Percentiles rank a stretch among this genome's conserved stretches.
Conservation (phyloP, 257 asterid species). For the Knoxia roxburghii region DNA sequence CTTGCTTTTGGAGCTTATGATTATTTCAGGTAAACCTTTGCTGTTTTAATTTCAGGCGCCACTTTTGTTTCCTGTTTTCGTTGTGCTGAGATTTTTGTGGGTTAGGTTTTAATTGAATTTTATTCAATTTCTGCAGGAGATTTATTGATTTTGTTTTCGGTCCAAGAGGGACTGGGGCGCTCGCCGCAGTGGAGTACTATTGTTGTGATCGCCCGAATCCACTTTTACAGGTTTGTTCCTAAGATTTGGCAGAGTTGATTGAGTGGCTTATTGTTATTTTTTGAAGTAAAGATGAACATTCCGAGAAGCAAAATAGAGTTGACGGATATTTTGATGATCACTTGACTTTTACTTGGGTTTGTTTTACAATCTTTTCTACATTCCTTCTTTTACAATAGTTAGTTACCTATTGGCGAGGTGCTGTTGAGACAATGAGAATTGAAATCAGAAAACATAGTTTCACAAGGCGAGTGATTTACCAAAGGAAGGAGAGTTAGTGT, state of each 20-base stretch:
- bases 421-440: neutral
- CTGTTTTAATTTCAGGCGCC: neutral
- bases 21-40: slow-evolving; percentile 47
- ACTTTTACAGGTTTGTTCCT: slow-evolving; percentile 52
- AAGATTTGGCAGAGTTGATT: neutral
- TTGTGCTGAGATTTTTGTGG: no score
- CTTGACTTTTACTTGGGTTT: neutral
- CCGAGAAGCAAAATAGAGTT: neutral
- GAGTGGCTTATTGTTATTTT: neutral
- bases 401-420: neutral
- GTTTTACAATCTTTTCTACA: neutral
- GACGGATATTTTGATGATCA: neutral
- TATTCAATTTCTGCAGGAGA: slow-evolving; percentile 43
- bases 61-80: neutral
- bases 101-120: slow-evolving; percentile 6
- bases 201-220: slow-evolving; percentile 98
- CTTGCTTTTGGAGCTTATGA: slow-evolving; percentile 86
- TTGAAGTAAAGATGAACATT: neutral
- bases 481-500: neutral
- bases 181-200: slow-evolving; percentile 60
- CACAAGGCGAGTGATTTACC: no score
- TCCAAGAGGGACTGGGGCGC: slow-evolving; percentile 55
- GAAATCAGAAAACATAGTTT: neutral
- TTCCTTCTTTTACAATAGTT: neutral
- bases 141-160: slow-evolving; percentile 59